These are phyloP conservation scores for Cardamine chenopodiifolia DNA, from an alignment of 345 rosid genomes.

Conservation along the genomic window DNA sequence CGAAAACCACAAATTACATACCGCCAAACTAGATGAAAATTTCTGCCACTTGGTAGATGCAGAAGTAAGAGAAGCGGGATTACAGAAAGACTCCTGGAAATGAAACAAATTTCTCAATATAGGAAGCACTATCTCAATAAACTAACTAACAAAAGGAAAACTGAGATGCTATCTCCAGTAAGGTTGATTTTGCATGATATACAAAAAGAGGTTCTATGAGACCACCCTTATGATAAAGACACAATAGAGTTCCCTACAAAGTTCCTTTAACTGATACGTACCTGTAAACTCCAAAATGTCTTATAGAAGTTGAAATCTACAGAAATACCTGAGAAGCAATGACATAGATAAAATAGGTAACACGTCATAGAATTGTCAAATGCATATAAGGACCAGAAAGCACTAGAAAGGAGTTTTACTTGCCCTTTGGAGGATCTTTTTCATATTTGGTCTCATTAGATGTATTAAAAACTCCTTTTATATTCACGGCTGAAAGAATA, in stretches of 20 bases:
- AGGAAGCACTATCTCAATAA: slow-evolving; percentile 4
- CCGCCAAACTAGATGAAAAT: slow-evolving; percentile 79
- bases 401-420: slow-evolving; percentile 15
- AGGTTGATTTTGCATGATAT: neutral
- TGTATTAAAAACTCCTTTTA: slow-evolving; percentile 95
- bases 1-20: slow-evolving; percentile 38
- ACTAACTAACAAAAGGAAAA: neutral
- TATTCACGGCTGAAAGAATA: slow-evolving; percentile 85
- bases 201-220: slow-evolving; percentile 19
- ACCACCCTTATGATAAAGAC: neutral
- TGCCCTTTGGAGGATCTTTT: slow-evolving; percentile 89
- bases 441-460: slow-evolving; percentile 95
- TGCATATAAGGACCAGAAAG: slow-evolving; percentile 6
- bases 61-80: slow-evolving; percentile 73
- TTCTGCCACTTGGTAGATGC: slow-evolving; percentile 92
- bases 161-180: slow-evolving; percentile 18
- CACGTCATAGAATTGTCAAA: slow-evolving; percentile 8
- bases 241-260: slow-evolving; percentile 23
- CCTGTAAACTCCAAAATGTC: slow-evolving; percentile 99
- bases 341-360: slow-evolving; percentile 24
- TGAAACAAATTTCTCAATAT: slow-evolving; percentile 17
- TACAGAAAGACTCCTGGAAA: slow-evolving; percentile 86
- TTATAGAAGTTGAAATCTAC: slow-evolving; percentile 96
- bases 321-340: slow-evolving; percentile 63
- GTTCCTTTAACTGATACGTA: slow-evolving; percentile 33